Base-by-base conservation (phyloP, 805 yeast genomes). In the Komagataella ulmi region DNA sequence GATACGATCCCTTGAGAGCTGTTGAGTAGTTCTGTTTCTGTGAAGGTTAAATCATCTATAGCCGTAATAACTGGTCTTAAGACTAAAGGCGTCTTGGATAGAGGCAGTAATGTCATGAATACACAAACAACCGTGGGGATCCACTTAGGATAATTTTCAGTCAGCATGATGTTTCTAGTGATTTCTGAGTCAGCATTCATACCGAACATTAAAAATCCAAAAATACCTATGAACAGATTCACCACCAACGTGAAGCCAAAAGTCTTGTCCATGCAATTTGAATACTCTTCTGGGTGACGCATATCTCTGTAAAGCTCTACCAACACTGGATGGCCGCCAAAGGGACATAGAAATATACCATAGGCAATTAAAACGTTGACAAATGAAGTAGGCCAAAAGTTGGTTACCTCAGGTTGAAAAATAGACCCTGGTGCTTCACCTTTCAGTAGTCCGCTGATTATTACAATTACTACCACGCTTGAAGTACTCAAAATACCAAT, bases 261-360 rank as follows among this genome's bases (percentile, higher is more conserved):
- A 0, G 91, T 80, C 2, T 74, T 63, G 48, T 70, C 66, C 60
- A 83, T 70, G 54, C 88, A 79, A 14, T 62, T 61, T 17, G 67
- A 66, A 63, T 77, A 83, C 55, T 75, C 77, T 30, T 69, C 62
- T 6, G 88, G 88, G 52, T 76, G 81, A 59, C 80, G 73, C 85
- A 85, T 85, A 62, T 85, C 93, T 45, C 76, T 68, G 61, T 79
- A 81, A 47, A 85, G 67, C 58, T 83, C 86, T 2, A 91, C 91
- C 57, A 83, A 83, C 6, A 85, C 82, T 1, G 88, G 87, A 62
- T 85, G 91, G 2, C 93, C 93, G 52, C 91, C 91, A 80, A 87
- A 85, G 10, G 89, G 88, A 3, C 90, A 88, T 74, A 85, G 76
- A 53, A 81, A 73, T 24, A 85, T 72, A 2, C 91, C 91, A 52